Percentiles rank a stretch among this genome's conserved stretches.
Evolutionary conservation across 2,329 filamentous ascomycete genomes (phyloP).

Genomic region (Paraconiothyrium brasiliense): DNA sequence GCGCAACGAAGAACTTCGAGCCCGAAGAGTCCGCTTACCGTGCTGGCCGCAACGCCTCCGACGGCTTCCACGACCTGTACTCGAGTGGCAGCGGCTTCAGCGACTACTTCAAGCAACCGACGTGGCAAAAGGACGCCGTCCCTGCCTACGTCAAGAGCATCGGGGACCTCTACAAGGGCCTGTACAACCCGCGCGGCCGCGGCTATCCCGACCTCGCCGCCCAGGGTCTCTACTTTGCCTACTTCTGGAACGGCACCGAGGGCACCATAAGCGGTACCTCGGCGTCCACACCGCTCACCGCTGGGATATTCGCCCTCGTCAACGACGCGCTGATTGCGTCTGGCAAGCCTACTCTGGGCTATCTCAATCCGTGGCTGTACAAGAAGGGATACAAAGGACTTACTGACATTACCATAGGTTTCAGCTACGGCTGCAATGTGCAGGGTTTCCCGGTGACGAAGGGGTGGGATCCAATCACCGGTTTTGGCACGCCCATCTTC

Average conservation of each 20-base stretch:
- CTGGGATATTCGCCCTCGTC: conserved; percentile 67
- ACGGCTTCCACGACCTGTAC: conserved; percentile 60
- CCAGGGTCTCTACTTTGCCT: conserved; percentile 62
- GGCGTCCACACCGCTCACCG: conserved; percentile 67
- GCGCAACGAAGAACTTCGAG: conserved; percentile 64
- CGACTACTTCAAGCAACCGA: conserved; percentile 58
- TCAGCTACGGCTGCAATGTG: conserved; percentile 50
- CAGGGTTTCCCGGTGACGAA: conserved; percentile 46
- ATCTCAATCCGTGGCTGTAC: conserved; percentile 70
- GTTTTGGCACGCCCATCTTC: conserved; percentile 47
- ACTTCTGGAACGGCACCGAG: conserved; percentile 54
- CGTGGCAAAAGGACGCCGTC: conserved; percentile 59
- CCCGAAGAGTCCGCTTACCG: conserved; percentile 63
- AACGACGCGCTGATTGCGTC: conserved; percentile 67
- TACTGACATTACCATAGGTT: conserved; percentile 57
- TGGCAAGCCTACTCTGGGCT: conserved; percentile 63
- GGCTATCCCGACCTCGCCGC: conserved; percentile 71
- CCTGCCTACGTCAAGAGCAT: conserved; percentile 55
- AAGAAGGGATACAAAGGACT: conserved; percentile 57
- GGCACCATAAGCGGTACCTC: conserved; percentile 60
- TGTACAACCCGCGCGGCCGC: conserved; percentile 64
- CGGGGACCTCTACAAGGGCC: conserved; percentile 55
- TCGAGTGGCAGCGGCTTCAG: conserved; percentile 63
- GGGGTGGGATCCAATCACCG: conserved; percentile 52
- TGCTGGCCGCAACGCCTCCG: conserved; percentile 31